Evolutionary conservation across 1,139 yeast genomes (phyloP), one percentile per base, ranked within the genome.

Genomic region (Debaryomycetaceae sp.): DNA sequence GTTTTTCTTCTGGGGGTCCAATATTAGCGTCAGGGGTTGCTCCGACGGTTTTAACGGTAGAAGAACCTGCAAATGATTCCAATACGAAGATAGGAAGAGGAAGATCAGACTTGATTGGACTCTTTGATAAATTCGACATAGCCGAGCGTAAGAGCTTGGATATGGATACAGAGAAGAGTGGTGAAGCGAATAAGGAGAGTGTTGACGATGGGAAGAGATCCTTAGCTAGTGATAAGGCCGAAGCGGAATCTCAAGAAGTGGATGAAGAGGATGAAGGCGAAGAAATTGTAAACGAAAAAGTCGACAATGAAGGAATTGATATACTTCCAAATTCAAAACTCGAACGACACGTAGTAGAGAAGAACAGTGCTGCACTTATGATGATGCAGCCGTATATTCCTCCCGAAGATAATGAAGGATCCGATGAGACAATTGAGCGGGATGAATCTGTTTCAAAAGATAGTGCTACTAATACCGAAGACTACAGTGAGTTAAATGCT

Each of bases 71-170:
- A 11, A 37, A 33, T 15, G 28, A 11, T 16, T 32, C 11, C 17
- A 39, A 28, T 13, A 31, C 30, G 9, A 41, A 29, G 7, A 15
- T 17, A 8, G 36, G 43, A 3, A 37, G 42, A 8, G 49, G 51
- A 18, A 55, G 56, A 18, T 41, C 57, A 8, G 73, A 68, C 37
- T 56, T 71, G 46, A 62, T 68, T 32, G 73, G 64, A 8, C 51
- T 70, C 31, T 67, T 70, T 47, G 75, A 65, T 41, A 69, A 65
- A 47, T 70, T 65, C 45, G 73, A 70, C 42, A 50, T 69, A 5
- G 52, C 49, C 8, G 39, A 42, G n/a, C 34, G 49, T 37, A 37
- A 14, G 26, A 35, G 34, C 13, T 8, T 38, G n/a, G 34, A 38
- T 7, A 37, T 31, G 6, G 45, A 39, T 8, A 37, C 33, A 5